These are phyloP conservation scores for Chlamydomonas sphaeroides DNA, from an alignment of 139 green algal species.

Conservation along the genomic window DNA sequence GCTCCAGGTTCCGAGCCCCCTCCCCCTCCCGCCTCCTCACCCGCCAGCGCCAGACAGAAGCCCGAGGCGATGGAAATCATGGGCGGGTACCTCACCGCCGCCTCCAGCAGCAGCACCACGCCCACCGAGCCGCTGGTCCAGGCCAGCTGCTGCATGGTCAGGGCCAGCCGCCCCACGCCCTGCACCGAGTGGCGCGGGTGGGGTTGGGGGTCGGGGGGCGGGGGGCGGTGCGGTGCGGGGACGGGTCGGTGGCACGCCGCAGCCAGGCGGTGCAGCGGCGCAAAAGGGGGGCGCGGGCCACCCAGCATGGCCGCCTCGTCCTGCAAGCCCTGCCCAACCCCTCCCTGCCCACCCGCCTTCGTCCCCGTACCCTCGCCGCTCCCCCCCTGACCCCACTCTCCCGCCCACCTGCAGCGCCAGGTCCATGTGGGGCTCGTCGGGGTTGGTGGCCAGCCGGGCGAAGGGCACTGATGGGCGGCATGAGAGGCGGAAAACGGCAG, in stretches of 20 bases:
- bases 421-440: constrained; percentile 16
- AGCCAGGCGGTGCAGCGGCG: too few species aligned
- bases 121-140: constrained; percentile 31
- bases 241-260: too few species aligned
- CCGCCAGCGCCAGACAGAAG: neutral
- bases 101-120: constrained; percentile 31
- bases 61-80: neutral
- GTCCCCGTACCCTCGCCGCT: too few species aligned
- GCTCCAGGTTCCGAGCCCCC: too few species aligned
- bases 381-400: neutral
- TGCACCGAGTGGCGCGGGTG: neutral
- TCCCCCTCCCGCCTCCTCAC: neutral
- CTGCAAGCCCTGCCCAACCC: neutral
- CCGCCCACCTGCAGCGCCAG: constrained; percentile 18
- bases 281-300: too few species aligned
- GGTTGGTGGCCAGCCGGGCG: neutral
- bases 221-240: too few species aligned
- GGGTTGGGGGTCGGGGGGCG: too few species aligned
- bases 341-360: too few species aligned
- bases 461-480: constrained; percentile 1
- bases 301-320: neutral
- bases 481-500: too few species aligned
- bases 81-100: constrained; percentile 5
- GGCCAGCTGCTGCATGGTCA: constrained; percentile 28
- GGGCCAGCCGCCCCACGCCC: constrained; percentile 24